Evolutionary conservation across 768 basidiomycete genomes (phyloP).

Genomic region (Austroboletus eburneus): DNA sequence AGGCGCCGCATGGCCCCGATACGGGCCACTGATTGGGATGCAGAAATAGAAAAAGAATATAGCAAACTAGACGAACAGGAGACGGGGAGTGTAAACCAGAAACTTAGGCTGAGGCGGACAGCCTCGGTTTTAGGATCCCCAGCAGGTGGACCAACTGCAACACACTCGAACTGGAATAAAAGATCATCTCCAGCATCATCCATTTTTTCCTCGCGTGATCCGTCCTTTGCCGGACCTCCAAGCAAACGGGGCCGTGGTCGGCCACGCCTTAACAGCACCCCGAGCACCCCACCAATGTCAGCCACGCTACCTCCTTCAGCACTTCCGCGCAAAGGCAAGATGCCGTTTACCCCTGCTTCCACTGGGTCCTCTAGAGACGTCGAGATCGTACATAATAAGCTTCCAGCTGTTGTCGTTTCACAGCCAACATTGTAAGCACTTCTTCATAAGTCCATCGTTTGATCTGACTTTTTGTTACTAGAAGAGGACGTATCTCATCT

Average conservation of each 20-base stretch:
- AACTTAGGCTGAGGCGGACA: slow-evolving; percentile 20
- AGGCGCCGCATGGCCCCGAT: slow-evolving; percentile 1
- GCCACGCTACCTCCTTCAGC: neutral
- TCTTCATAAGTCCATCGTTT: neutral
- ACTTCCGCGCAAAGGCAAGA: slow-evolving; percentile 6
- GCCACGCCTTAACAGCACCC: neutral
- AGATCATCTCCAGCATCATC: slow-evolving; percentile 12
- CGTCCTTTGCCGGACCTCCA: slow-evolving; percentile 8
- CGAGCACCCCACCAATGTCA: slow-evolving; percentile 11
- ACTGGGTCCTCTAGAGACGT: slow-evolving; percentile 10
- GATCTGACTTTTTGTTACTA: slow-evolving; percentile 7
- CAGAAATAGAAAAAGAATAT: slow-evolving; percentile 21
- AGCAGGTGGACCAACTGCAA: neutral
- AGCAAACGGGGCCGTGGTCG: slow-evolving; percentile 7
- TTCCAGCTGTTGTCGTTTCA: slow-evolving; percentile 16
- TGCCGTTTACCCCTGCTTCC: slow-evolving; percentile 6
- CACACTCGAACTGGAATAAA: slow-evolving; percentile 5
- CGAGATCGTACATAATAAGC: neutral
- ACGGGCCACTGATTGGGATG: slow-evolving; percentile 24
- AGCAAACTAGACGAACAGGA: slow-evolving; percentile 24
- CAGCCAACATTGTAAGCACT: slow-evolving; percentile 21
- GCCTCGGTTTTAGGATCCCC: slow-evolving; percentile 9
- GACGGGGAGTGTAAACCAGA: slow-evolving; percentile 19
- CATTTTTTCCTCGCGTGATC: slow-evolving; percentile 8
- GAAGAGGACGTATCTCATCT: slow-evolving; percentile 24